Percentiles rank a stretch among this genome's conserved stretches.
Conservation (phyloP, 1,284 basidiomycete genomes). For the Fomitopsis pinicola region DNA sequence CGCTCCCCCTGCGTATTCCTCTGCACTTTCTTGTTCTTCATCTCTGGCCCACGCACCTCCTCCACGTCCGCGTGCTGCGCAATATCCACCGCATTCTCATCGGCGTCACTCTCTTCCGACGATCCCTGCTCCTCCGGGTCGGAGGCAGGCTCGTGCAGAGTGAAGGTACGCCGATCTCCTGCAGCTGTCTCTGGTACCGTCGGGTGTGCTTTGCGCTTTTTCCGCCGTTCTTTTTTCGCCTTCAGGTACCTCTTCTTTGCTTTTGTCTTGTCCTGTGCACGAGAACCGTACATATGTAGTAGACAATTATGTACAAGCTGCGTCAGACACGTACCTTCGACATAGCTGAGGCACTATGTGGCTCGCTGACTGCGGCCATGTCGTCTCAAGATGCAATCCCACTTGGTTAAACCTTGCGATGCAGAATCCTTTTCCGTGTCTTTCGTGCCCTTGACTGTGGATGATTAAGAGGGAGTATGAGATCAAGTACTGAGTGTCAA, state of each 20-base stretch:
- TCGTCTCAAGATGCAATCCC: neutral
- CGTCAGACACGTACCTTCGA: conserved; percentile 14
- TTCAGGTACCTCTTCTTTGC: conserved; percentile 33
- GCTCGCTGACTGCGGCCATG: neutral
- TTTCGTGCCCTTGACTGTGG: neutral
- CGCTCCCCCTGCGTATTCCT: conserved; percentile 12
- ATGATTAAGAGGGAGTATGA: neutral
- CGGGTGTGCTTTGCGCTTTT: conserved; percentile 22
- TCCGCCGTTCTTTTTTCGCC: conserved; percentile 31
- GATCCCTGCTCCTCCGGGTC: conserved; percentile 9
- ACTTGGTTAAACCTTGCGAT: neutral
- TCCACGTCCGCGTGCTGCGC: neutral
- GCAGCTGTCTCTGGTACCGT: neutral
- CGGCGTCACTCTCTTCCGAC: conserved; percentile 9
- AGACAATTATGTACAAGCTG: neutral
- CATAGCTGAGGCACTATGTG: neutral
- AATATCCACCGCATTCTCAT: neutral
- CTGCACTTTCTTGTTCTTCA: conserved; percentile 25
- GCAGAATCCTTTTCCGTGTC: neutral
- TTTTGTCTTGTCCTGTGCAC: conserved; percentile 28
- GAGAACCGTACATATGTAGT: neutral
- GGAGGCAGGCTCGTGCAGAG: neutral
- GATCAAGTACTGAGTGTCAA: neutral
- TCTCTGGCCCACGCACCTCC: conserved; percentile 7
- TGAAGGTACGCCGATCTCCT: neutral